phyloP scores from a whole-genome alignment of 805 yeast genomes.

The Candida incommunis region DNA sequence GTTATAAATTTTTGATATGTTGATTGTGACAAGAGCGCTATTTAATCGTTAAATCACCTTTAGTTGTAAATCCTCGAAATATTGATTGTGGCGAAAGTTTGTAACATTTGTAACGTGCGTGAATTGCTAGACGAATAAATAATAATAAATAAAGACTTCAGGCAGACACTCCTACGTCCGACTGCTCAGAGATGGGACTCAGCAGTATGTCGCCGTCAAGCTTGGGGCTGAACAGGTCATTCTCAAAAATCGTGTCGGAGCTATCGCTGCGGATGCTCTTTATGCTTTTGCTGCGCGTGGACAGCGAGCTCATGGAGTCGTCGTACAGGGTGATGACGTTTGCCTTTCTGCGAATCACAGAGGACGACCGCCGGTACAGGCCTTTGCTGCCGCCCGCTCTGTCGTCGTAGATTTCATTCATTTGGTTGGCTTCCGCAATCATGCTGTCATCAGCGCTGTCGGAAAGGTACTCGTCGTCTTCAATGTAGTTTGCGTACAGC shows the following conservation, averaged over 20 bases:
- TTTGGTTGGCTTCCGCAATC: slow-evolving; percentile 1
- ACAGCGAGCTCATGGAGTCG: not conserved
- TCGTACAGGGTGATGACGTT: not conserved
- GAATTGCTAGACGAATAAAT: too few relatives aligned
- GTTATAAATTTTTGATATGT: too few relatives aligned
- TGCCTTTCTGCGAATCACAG: not conserved
- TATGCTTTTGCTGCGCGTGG: not conserved
- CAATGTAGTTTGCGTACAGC: not conserved
- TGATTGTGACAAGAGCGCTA: too few relatives aligned
- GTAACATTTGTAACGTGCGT: too few relatives aligned
- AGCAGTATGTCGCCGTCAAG: not conserved
- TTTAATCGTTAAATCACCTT: too few relatives aligned
- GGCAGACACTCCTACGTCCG: not conserved
- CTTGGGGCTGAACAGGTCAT: not conserved
- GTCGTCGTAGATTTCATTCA: not conserved
- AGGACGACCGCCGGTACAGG: not conserved
- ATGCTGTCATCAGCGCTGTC: not conserved
- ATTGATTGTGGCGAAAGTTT: too few relatives aligned
- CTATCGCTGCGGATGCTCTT: not conserved
- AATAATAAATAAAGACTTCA: too few relatives aligned
- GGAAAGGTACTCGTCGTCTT: not conserved
- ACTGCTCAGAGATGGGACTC: not conserved
- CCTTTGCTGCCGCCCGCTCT: not conserved
- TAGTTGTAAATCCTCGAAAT: too few relatives aligned
- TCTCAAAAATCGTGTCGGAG: not conserved